Percentiles rank a stretch among this genome's conserved stretches.
Evolutionary conservation across 768 basidiomycete species (phyloP).

Genomic region (Leccinum variicolor): DNA sequence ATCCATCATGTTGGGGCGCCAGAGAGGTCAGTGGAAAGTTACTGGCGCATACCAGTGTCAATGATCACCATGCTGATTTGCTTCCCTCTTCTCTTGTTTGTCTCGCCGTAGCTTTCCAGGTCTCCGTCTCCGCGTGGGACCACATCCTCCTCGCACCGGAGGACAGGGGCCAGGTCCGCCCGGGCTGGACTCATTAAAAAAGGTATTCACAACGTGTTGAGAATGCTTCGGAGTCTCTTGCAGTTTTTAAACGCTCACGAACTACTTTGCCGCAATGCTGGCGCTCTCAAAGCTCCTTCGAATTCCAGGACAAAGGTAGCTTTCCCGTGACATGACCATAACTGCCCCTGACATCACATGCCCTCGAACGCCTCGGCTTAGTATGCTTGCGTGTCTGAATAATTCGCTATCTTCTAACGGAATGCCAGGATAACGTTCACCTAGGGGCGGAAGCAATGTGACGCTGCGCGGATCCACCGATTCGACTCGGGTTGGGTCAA

Average conservation of each 20-base stretch:
- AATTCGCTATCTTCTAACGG: not conserved
- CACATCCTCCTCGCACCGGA: no score
- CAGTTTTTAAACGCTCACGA: not conserved
- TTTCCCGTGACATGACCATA: constrained; percentile 28
- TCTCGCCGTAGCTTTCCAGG: no score
- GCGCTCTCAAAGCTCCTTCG: not conserved
- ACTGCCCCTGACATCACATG: not conserved
- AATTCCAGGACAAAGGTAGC: not conserved
- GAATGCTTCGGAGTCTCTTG: not conserved
- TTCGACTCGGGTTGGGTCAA: constrained; percentile 66
- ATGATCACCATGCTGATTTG: no score
- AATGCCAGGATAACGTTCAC: constrained; percentile 48
- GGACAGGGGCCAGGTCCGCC: no score
- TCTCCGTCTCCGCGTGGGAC: not conserved
- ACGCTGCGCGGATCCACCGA: constrained; percentile 54
- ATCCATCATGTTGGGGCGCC: no score
- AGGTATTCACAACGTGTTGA: no score
- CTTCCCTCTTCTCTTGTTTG: no score
- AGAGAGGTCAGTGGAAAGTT: no score
- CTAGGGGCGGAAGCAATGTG: constrained; percentile 55
- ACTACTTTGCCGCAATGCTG: not conserved
- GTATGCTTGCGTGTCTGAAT: not conserved
- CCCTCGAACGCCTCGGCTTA: no score
- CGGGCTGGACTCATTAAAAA: no score
- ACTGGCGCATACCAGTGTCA: no score